These are phyloP conservation scores for Trichoderma brevicompactum DNA, from an alignment of 2,329 filamentous ascomycete species.

Conservation along the genomic window DNA sequence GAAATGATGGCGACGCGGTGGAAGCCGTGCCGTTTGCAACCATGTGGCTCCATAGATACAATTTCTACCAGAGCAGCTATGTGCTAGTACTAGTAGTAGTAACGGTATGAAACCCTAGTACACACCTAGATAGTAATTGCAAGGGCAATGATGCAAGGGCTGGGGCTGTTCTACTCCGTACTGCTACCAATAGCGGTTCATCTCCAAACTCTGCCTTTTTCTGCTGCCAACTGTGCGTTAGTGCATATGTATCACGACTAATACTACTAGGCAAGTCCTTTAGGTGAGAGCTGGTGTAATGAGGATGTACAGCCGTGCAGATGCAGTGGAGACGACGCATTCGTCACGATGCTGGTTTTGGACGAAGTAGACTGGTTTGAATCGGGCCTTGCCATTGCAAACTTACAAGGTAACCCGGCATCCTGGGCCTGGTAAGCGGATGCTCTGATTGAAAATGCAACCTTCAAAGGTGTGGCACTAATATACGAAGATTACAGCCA, in stretches of 20 bases:
- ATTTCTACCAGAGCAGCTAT: background rate
- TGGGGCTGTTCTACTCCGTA: background rate
- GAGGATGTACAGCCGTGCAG: slow-evolving; percentile 16
- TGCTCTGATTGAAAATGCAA: slow-evolving; percentile 1
- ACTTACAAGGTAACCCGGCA: background rate
- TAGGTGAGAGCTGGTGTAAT: background rate
- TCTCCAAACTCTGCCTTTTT: background rate
- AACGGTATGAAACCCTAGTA: background rate
- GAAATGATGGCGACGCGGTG: slow-evolving; percentile 3
- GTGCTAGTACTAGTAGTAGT: background rate
- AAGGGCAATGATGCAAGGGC: slow-evolving; percentile 23
- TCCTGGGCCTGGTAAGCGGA: background rate
- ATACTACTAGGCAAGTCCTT: background rate
- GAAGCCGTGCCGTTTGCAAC: background rate
- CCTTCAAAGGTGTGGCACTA: background rate
- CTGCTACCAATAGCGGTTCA: background rate
- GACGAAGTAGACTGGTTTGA: slow-evolving; percentile 1
- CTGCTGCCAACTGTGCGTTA: no score
- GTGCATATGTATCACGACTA: background rate
- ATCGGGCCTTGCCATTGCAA: slow-evolving; percentile 8
- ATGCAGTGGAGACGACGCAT: background rate
- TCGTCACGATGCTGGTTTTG: background rate
- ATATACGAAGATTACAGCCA: background rate
- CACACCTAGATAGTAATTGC: background rate
- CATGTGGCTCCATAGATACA: background rate